Percentiles rank a stretch among this genome's conserved stretches.
Conservation (phyloP, 1,139 yeast genomes). For the Yarrowia galli region DNA sequence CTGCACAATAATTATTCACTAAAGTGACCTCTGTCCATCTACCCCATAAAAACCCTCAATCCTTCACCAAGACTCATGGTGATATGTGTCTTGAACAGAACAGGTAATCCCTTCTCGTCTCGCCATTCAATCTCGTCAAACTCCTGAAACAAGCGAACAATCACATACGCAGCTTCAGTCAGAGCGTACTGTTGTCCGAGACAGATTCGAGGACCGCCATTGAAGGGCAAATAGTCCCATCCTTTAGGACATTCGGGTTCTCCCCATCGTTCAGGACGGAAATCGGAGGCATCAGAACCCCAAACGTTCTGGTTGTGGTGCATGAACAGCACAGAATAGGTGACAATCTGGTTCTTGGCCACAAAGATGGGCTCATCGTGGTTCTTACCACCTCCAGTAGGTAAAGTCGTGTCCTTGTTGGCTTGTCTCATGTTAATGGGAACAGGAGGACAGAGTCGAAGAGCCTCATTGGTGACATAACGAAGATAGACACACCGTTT, state of each 20-base stretch:
- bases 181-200: slow-evolving; percentile 66
- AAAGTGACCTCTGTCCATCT: too few relatives aligned
- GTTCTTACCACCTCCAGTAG: slow-evolving; percentile 54
- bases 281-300: slow-evolving; percentile 59
- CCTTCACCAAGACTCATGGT: slow-evolving; percentile 36
- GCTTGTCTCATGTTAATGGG: slow-evolving; percentile 62
- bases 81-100: slow-evolving; percentile 23
- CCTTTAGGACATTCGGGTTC: slow-evolving; percentile 43
- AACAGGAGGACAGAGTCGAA: slow-evolving; percentile 64
- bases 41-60: slow-evolving; percentile 4
- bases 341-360: slow-evolving; percentile 58
- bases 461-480: slow-evolving; percentile 59
- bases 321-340: slow-evolving; percentile 55
- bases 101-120: slow-evolving; percentile 3
- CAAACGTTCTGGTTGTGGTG: slow-evolving; percentile 57
- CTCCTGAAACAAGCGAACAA: slow-evolving; percentile 56
- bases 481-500: slow-evolving; percentile 60
- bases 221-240: slow-evolving; percentile 55
- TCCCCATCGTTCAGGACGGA: slow-evolving; percentile 62
- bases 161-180: slow-evolving; percentile 61
- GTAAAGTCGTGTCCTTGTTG: slow-evolving; percentile 49
- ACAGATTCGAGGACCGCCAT: slow-evolving; percentile 69
- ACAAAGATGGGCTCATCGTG: slow-evolving; percentile 55
- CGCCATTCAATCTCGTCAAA: slow-evolving; percentile 39
- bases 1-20: too few relatives aligned